Percentiles rank a stretch among this genome's conserved stretches.
Conservation (phyloP, 2,329 filamentous ascomycete genomes). For the Paecilomyces sp. region DNA sequence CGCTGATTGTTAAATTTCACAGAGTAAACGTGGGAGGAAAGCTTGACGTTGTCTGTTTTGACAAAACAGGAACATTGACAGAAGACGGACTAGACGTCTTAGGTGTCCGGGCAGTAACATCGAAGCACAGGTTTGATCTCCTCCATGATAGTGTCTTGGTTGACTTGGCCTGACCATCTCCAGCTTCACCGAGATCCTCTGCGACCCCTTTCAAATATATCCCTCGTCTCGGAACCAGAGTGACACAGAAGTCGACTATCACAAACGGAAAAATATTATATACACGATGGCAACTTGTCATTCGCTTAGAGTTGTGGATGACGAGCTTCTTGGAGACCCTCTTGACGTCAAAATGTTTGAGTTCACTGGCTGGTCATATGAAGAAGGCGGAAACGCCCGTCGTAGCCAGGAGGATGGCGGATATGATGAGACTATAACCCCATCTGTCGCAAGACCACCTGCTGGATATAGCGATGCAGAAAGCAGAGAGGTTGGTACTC, state of each 20-base stretch:
- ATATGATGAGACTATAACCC: conserved; percentile 64
- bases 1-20: conserved; percentile 5
- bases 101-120: conserved; percentile 71
- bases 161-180: conserved; percentile 8
- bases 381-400: conserved; percentile 69
- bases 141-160: neutral
- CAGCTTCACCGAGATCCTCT: conserved; percentile 69
- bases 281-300: conserved; percentile 98
- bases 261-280: conserved; percentile 62
- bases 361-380: conserved; percentile 86
- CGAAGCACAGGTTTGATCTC: conserved; percentile 38
- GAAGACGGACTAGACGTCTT: conserved; percentile 94
- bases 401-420: conserved; percentile 61
- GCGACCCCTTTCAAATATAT: conserved; percentile 55
- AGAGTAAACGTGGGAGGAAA: conserved; percentile 95
- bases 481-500: neutral
- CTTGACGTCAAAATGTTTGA: conserved; percentile 98
- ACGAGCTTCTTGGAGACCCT: conserved; percentile 84
- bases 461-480: conserved; percentile 33
- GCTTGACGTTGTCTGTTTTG: conserved; percentile 92
- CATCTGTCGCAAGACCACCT: conserved; percentile 83
- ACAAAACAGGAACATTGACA: conserved; percentile 97
- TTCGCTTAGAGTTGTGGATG: conserved; percentile 78
- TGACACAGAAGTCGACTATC: conserved; percentile 54
- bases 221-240: conserved; percentile 48